Conservation (phyloP, 345 rosid species). For the Rhodamnia argentea region DNA sequence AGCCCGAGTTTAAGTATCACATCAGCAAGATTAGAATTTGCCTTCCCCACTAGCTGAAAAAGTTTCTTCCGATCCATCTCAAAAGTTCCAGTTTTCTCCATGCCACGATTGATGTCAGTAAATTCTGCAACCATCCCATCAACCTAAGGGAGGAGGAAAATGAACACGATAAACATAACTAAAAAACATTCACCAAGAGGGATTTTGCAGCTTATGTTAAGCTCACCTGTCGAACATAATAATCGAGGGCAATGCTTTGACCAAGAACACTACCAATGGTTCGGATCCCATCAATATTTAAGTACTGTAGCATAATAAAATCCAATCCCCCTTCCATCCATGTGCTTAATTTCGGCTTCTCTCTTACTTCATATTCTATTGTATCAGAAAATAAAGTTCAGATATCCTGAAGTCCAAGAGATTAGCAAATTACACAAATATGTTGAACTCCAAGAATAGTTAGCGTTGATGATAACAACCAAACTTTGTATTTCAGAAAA, state of each 20-base stretch:
- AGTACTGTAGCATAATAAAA: conserved; percentile 77
- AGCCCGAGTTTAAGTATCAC: conserved; percentile 95
- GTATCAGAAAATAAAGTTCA: conserved; percentile 7
- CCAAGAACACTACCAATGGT: conserved; percentile 94
- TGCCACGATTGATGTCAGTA: conserved; percentile 89
- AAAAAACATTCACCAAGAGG: background rate
- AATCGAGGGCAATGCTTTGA: conserved; percentile 93
- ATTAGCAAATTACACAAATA: background rate
- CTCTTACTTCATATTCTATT: conserved; percentile 89
- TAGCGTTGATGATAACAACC: background rate
- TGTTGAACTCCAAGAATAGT: background rate
- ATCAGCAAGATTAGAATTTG: conserved; percentile 90
- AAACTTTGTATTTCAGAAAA: background rate
- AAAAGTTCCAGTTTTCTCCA: conserved; percentile 94
- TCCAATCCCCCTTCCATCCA: conserved; percentile 96
- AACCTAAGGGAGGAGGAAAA: conserved; percentile 38
- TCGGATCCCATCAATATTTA: conserved; percentile 83
- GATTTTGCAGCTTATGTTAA: background rate
- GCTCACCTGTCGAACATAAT: conserved; percentile 93
- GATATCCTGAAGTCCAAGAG: background rate
- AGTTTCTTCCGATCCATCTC: conserved; percentile 93
- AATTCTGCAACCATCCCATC: conserved; percentile 98
- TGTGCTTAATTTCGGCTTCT: conserved; percentile 53
- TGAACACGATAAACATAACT: background rate
- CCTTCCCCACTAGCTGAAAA: conserved; percentile 93